Base-by-base conservation (phyloP, 805 yeast genomes). In the Isabelozyma rhagii region DNA sequence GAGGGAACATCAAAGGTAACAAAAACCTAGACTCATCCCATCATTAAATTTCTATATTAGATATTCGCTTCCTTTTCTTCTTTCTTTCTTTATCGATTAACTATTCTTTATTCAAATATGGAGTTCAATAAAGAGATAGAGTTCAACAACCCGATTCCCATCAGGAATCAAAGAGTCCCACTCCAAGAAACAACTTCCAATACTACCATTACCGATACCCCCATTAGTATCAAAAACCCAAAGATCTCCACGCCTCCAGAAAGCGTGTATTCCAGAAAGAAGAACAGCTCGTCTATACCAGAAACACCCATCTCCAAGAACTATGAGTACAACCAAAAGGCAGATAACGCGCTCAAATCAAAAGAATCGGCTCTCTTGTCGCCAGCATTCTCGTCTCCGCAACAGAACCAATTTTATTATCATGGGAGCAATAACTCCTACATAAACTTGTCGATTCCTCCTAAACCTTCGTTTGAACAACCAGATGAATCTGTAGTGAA, bases 331-430 rank as follows among this genome's bases (percentile, higher is more conserved):
- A 44, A 52, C 14, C 43, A 41, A 43, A 34, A 46, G 46, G 17
- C 43, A 43, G 11, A 39, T 46, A 8, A 50, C 49, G 44, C 44
- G 47, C 29, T 18, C 8, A 39, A 39, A 18, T 21, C 44, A 7
- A 43, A 43, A 47, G 45, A 50, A 43, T 45, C 63, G 21, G 51
- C 66, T 7, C 48, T 69, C 9, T 57, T 73, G 43, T 70, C 75
- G 10, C 78, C 78, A 1, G 75, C 75, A 2, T 66, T 66, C 52
- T 79, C 83, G 8, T 78, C 83, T 11, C 85, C 84, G 6, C 79
- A 74, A 44, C 66, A 57, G 43, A 59, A 53, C 5, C 50, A 17
- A 21, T 39, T 39, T 31, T 18, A 21, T 34, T 39, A 18, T 21
- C 40, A 18, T 46, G 25, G 28, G 50, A 42, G 39, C 48, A 43